Base-by-base conservation (phyloP, 2,329 filamentous ascomycete species). In the Parafenestella ontariensis region DNA sequence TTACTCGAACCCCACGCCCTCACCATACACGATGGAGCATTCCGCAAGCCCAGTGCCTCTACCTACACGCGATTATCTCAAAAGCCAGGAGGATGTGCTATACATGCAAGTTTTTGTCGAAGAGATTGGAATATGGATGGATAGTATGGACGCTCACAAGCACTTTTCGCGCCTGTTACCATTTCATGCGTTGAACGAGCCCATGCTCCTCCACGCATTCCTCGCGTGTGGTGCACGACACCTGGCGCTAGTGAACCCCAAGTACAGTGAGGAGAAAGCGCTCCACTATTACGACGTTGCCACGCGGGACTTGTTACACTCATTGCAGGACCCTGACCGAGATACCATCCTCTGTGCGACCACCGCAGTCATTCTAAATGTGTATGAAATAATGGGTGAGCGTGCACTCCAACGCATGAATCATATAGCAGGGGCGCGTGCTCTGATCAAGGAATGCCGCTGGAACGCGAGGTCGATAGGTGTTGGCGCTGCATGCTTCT, bases 51-150 rank as follows among this genome's bases (percentile, higher is more conserved):
- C 62, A 36, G 59, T 49, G 26, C 67, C 57, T 23, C 45, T 58
- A 60, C 49, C 63, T 73, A 76, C 77, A 26, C 79, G 85, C 33
- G 85, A 90, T 46, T 91, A 86, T 63, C 81, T 96, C 41, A 87
- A 85, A 60, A 86, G 85, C 3, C 84, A 87, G 9, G 90, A 96
- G 53, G 92, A 96, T 71, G 84, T 95, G 0, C 79, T 89, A n/a
- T 92, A 92, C 70, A 91, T 97, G 89, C 91, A 96, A 73, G 88
- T 92, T 0, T 98, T 96, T 72, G 89, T 96, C 6, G 90, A 96
- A 68, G 90, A 96, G 62, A 91, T 98, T 2, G 92, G 89, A 0
- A 77, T 92, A 3, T 97, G 94, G 92, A 96, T 98, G 91, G 94
- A 97, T 76, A 91, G 88, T 37, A 87, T 97, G 80, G 91, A 96